phyloP scores from a whole-genome alignment of 1,139 yeast genomes.

The Taphrina deformans region DNA sequence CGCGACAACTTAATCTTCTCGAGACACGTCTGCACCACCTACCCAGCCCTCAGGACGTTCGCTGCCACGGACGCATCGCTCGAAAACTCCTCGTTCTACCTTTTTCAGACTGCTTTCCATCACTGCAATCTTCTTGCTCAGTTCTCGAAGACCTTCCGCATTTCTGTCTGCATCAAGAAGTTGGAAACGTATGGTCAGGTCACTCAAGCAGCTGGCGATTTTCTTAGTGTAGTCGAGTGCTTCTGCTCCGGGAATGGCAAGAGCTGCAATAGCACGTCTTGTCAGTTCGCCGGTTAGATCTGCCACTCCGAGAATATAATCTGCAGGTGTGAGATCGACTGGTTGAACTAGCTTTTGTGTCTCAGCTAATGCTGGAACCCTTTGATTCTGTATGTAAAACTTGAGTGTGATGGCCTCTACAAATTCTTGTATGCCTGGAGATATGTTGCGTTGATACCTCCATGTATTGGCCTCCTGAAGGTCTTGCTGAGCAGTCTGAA shows the following conservation, averaged over 20 bases:
- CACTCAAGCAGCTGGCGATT: slow-evolving; percentile 14
- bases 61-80: slow-evolving; percentile 27
- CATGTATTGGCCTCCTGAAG: slow-evolving; percentile 24
- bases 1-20: not conserved
- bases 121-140: slow-evolving; percentile 25
- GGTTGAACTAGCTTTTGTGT: slow-evolving; percentile 17
- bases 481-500: slow-evolving; percentile 5
- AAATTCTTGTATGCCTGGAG: slow-evolving; percentile 43
- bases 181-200: slow-evolving; percentile 14
- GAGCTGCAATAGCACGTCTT: slow-evolving; percentile 43
- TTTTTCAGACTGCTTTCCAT: slow-evolving; percentile 29
- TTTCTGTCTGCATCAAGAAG: not conserved
- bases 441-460: slow-evolving; percentile 33
- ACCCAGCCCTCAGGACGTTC: slow-evolving; percentile 33
- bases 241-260: slow-evolving; percentile 8
- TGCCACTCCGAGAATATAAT: slow-evolving; percentile 48
- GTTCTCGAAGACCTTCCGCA: slow-evolving; percentile 22
- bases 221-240: slow-evolving; percentile 8
- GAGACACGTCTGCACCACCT: not conserved
- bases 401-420: slow-evolving; percentile 47
- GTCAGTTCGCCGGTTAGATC: slow-evolving; percentile 49
- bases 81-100: slow-evolving; percentile 33
- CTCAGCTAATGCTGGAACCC: slow-evolving; percentile 15
- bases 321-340: slow-evolving; percentile 35
- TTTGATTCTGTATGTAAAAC: slow-evolving; percentile 41